Conservation (phyloP, 306 rosid genomes). For the Leucaena leucocephala region DNA sequence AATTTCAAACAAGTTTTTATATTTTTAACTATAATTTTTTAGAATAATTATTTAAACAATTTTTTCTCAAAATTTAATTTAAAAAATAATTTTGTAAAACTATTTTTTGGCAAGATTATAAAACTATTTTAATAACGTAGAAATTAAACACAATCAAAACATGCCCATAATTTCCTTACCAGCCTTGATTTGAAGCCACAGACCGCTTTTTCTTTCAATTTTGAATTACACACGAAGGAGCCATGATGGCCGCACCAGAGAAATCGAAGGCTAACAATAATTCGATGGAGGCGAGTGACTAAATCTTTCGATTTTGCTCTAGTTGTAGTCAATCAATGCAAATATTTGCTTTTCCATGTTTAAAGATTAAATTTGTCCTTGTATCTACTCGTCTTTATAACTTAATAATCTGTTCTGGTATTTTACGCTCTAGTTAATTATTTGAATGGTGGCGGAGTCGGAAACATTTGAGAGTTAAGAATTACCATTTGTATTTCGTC, state of each 20-base stretch:
- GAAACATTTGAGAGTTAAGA: conserved; percentile 7
- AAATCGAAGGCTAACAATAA: conserved; percentile 68
- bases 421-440: neutral
- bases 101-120: too few relatives aligned
- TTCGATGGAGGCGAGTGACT: conserved; percentile 82
- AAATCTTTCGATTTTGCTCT: conserved; percentile 44
- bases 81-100: too few relatives aligned
- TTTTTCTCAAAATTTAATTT: too few relatives aligned
- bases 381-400: neutral
- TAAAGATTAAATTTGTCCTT: conserved; percentile 35
- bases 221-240: conserved; percentile 31
- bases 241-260: conserved; percentile 80
- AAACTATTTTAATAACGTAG: too few relatives aligned
- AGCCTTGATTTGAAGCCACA: conserved; percentile 59
- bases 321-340: conserved; percentile 24
- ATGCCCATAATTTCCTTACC: too few relatives aligned
- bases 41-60: too few relatives aligned
- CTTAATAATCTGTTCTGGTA: neutral
- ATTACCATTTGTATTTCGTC: conserved; percentile 8
- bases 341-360: conserved; percentile 7
- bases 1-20: too few relatives aligned
- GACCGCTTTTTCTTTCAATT: conserved; percentile 28
- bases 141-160: too few relatives aligned
- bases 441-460: conserved; percentile 26
- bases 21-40: too few relatives aligned